phyloP scores from a whole-genome alignment of 805 yeast species.

The Candida ipomoeae region DNA sequence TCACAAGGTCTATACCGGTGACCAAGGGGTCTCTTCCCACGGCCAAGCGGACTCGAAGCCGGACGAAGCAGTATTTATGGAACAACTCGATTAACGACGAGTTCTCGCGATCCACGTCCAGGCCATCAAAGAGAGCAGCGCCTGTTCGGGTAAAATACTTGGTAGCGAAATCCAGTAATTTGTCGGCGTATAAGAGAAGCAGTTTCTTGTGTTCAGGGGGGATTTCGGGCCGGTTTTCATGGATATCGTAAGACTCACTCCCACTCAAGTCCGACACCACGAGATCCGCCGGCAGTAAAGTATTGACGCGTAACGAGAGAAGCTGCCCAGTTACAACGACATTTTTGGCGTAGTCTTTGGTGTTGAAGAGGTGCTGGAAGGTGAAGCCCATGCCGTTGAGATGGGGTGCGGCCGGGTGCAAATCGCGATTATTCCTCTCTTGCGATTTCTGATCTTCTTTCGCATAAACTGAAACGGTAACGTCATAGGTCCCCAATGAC shows the following conservation, averaged over 20 bases:
- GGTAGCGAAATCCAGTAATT: slow-evolving; percentile 3
- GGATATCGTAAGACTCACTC: not conserved
- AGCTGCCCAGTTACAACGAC: slow-evolving; percentile 12
- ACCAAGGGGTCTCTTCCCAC: slow-evolving; percentile 4
- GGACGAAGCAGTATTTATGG: slow-evolving; percentile 9
- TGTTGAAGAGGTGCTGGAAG: slow-evolving; percentile 4
- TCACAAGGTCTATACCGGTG: not conserved
- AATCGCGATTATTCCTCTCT: too few species aligned
- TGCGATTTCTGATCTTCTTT: too few species aligned
- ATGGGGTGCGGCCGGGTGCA: not conserved
- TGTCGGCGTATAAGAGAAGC: slow-evolving; percentile 1
- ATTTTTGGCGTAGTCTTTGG: slow-evolving; percentile 4
- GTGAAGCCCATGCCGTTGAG: slow-evolving; percentile 3
- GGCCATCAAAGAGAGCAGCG: slow-evolving; percentile 6
- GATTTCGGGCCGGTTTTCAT: slow-evolving; percentile 2
- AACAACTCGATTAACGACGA: slow-evolving; percentile 10
- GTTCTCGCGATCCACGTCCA: slow-evolving; percentile 6
- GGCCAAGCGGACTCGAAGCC: not conserved
- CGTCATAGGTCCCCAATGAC: too few species aligned
- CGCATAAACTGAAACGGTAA: too few species aligned
- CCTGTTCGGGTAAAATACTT: slow-evolving; percentile 6
- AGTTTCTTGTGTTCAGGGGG: slow-evolving; percentile 1
- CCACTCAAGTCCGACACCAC: slow-evolving; percentile 13
- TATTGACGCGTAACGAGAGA: slow-evolving; percentile 14
- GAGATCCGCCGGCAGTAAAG: slow-evolving; percentile 4